A percentile compares a stretch with the other conserved stretches of the same genome.
These are phyloP conservation scores for Colletotrichum tofieldiae DNA, from an alignment of 2,329 filamentous ascomycete species.

Conservation along the genomic window DNA sequence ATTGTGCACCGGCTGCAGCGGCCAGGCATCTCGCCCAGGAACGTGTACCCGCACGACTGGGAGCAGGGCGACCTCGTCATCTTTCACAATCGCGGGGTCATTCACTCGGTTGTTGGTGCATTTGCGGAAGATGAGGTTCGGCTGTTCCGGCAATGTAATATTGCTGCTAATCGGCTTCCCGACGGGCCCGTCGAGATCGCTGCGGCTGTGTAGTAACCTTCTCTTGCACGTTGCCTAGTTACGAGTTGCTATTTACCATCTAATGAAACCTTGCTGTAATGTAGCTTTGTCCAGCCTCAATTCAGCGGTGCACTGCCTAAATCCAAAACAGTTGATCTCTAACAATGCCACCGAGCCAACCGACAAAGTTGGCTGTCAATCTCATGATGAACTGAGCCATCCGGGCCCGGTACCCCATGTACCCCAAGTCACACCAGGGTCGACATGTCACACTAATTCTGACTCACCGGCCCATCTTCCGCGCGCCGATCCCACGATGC, in stretches of 20 bases:
- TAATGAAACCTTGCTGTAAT: not conserved
- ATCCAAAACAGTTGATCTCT: not conserved
- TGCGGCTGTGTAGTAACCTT: constrained; percentile 23
- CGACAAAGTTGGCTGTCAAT: not conserved
- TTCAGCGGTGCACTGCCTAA: not conserved
- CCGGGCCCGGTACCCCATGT: not conserved
- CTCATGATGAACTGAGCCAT: not conserved
- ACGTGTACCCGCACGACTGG: constrained; percentile 85
- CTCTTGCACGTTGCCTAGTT: not conserved
- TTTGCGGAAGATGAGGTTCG: constrained; percentile 82
- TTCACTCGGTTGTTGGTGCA: constrained; percentile 83
- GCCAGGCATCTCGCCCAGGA: constrained; percentile 77
- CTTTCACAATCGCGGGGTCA: constrained; percentile 83
- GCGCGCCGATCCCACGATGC: not conserved
- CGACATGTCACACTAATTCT: not conserved
- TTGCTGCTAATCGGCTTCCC: constrained; percentile 76
- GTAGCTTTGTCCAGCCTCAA: not conserved
- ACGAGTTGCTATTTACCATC: not conserved
- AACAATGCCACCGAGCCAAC: not conserved
- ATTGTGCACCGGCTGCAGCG: constrained; percentile 80
- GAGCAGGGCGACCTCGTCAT: constrained; percentile 82
- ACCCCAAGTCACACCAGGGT: not conserved
- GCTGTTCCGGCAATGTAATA: constrained; percentile 84
- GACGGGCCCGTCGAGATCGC: constrained; percentile 58
- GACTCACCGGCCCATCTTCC: not conserved